Evolutionary conservation across 108 stramenopile species (phyloP).

Genomic region (Conticribra guillardii): DNA sequence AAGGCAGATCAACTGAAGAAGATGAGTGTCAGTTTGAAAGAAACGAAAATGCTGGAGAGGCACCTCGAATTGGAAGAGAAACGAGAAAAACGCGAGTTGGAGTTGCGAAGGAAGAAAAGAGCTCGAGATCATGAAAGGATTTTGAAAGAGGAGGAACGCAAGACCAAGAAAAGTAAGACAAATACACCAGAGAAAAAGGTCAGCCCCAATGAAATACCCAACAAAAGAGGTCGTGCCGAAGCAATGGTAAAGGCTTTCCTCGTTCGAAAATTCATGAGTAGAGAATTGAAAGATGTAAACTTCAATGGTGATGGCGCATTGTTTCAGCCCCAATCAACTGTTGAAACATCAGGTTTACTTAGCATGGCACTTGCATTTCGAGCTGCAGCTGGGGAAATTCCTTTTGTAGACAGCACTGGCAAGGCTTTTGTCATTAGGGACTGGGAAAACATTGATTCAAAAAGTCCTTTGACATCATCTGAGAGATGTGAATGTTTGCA

Average conservation of each 20-base stretch:
- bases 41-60: conserved; percentile 46
- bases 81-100: conserved; percentile 66
- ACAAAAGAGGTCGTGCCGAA: conserved; percentile 75
- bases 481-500: conserved; percentile 60
- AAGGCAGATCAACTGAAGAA: conserved; percentile 14
- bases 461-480: conserved; percentile 51
- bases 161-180: conserved; percentile 55
- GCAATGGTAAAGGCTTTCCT: conserved; percentile 78
- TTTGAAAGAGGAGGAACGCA: conserved; percentile 54
- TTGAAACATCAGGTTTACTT: conserved; percentile 75
- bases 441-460: conserved; percentile 76
- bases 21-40: conserved; percentile 26
- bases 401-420: conserved; percentile 64
- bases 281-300: conserved; percentile 9
- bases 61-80: conserved; percentile 56
- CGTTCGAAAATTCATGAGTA: conserved; percentile 57
- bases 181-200: conserved; percentile 31
- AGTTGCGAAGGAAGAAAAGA: conserved; percentile 71
- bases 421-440: conserved; percentile 41
- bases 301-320: conserved; percentile 53
- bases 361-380: conserved; percentile 90
- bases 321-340: conserved; percentile 61
- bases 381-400: conserved; percentile 78
- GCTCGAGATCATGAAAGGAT: conserved; percentile 71
- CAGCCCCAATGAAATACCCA: conserved; percentile 22